phyloP scores from a whole-genome alignment of 2,329 filamentous ascomycete genomes.

The Penicillium sp. region DNA sequence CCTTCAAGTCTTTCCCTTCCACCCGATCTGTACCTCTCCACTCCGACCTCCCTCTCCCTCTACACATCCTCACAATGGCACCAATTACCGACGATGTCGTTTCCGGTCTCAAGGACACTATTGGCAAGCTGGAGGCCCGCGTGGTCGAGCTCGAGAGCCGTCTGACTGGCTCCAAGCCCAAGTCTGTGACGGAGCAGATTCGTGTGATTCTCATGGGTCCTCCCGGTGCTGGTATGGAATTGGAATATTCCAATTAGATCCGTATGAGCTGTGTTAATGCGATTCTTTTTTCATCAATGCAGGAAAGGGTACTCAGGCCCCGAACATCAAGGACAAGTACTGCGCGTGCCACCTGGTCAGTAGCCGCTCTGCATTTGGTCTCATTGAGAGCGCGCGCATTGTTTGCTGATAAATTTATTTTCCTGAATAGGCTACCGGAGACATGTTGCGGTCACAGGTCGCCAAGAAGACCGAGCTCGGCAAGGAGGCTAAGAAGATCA shows the following conservation, averaged over 20 bases:
- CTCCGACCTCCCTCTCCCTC: slow-evolving; percentile 26
- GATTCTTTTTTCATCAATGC: slow-evolving; percentile 24
- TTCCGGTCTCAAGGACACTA: slow-evolving; percentile 80
- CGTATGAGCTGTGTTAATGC: slow-evolving; percentile 22
- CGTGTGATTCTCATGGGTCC: slow-evolving; percentile 98
- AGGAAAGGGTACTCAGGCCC: slow-evolving; percentile 99
- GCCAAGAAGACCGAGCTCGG: slow-evolving; percentile 95
- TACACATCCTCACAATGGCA: slow-evolving; percentile 67
- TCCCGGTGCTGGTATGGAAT: slow-evolving; percentile 80
- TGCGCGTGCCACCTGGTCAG: slow-evolving; percentile 94
- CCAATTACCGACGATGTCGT: slow-evolving; percentile 80
- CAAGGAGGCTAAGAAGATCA: slow-evolving; percentile 99
- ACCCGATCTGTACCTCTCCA: slow-evolving; percentile 18
- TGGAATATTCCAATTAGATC: not conserved
- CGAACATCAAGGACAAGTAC: slow-evolving; percentile 97
- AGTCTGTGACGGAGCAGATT: slow-evolving; percentile 65
- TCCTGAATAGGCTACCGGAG: slow-evolving; percentile 78
- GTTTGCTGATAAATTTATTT: slow-evolving; percentile 18
- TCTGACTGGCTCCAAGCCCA: slow-evolving; percentile 58
- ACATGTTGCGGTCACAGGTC: slow-evolving; percentile 98
- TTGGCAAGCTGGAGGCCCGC: slow-evolving; percentile 81
- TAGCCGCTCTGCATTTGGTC: slow-evolving; percentile 16
- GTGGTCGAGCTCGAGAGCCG: slow-evolving; percentile 82
- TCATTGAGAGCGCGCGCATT: slow-evolving; percentile 1
- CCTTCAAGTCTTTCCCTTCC: slow-evolving; percentile 24